Evolutionary conservation across 225 moss, liverwort and hornwort genomes (phyloP).

Genomic region (Marchantia polymorpha): DNA sequence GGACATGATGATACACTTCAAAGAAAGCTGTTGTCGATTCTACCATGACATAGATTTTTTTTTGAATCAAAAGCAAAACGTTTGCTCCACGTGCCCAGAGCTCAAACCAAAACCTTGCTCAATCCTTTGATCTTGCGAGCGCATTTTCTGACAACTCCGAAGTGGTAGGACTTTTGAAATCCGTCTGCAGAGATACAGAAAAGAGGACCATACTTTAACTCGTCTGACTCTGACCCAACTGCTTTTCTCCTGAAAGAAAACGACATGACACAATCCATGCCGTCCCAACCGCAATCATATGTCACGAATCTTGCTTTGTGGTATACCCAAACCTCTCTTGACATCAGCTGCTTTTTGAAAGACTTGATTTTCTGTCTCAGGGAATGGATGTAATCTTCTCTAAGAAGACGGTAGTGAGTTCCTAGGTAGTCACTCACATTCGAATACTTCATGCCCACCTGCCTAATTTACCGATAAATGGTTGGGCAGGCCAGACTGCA

Average conservation of each 20-base stretch:
- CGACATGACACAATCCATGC: conserved; percentile 26
- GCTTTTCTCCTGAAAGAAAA: background rate
- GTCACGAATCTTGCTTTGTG: conserved; percentile 13
- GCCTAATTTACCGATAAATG: conserved; percentile 26
- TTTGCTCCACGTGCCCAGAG: conserved; percentile 17
- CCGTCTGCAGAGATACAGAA: conserved; percentile 42
- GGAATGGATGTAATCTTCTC: conserved; percentile 45
- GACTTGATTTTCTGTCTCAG: conserved; percentile 32
- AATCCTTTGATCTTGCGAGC: background rate
- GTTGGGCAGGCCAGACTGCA: background rate
- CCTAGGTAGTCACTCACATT: conserved; percentile 29
- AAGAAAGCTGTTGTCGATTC: conserved; percentile 47
- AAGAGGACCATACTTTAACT: conserved; percentile 40
- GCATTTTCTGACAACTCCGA: conserved; percentile 26
- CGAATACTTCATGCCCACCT: conserved; percentile 24
- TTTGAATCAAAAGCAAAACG: background rate
- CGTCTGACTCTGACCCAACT: conserved; percentile 10
- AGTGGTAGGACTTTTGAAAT: conserved; percentile 32
- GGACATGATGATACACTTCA: conserved; percentile 47
- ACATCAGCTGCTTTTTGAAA: background rate
- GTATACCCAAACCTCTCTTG: conserved; percentile 32
- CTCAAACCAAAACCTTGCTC: conserved; percentile 14
- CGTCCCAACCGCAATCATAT: conserved; percentile 25
- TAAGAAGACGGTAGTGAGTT: conserved; percentile 44
- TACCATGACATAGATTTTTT: conserved; percentile 42